Base-by-base conservation (phyloP, 805 yeast species). In the Metschnikowia aberdeeniae region DNA sequence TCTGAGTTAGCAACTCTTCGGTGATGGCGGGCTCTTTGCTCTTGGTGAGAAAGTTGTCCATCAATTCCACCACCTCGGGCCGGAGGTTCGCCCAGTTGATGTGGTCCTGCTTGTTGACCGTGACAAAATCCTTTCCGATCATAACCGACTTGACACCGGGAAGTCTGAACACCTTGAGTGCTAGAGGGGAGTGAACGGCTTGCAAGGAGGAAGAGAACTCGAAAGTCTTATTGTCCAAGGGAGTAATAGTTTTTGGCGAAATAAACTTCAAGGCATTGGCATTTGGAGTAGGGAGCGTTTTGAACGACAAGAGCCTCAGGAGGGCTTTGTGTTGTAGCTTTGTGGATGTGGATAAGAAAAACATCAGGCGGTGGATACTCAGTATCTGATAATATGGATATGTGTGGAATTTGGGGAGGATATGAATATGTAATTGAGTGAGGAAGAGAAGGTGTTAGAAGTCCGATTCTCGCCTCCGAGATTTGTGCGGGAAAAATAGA, bases 111-210 rank as follows among this genome's bases (percentile, higher is more conserved):
- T 85, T 86, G 61, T 81, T 84, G 7, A 86, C 80, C 0, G 92
- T 84, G 43, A 86, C 64, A 53, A 86, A 86, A 56, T 84, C 77
- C n/a, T 77, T 77, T 14, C 92, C 92, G 53, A 86, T 77, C 81
- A 86, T 77, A 14, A 86, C 66, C 0, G 88, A 80, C 53, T 72
- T 80, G n/a, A 85, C 85, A 0, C 85, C 86, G 54, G 81, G 68
- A 19, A 79, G 45, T 50, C 75, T 73, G 72, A 84, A 82, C 24
- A 85, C 60, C 48, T 75, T 73, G 34, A 75, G 63, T 1, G 89
- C 89, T 39, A 85, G 64, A 7, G 86, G 87, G 0, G 90, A 84
- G 53, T 73, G 75, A 17, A 70, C 67, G 0, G 83, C 82, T 45
- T 75, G 81, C n/a, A 76, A 62, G 5, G 79, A 57, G 13, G 76